Conservation (phyloP, 352 stramenopile species). For the Pythium biforme region DNA sequence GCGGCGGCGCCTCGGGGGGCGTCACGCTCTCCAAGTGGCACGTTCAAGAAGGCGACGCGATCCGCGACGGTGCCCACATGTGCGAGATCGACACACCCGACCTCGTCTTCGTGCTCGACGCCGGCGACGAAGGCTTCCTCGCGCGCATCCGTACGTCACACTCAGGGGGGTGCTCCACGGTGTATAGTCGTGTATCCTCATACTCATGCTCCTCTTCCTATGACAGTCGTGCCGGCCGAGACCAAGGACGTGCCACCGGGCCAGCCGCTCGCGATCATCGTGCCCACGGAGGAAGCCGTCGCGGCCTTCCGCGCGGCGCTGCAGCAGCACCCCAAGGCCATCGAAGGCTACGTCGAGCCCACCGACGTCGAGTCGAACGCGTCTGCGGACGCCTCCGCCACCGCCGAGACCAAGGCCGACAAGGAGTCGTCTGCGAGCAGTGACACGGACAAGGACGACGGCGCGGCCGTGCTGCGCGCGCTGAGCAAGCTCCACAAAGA, state of each 20-base stretch:
- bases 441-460: constrained; percentile 20
- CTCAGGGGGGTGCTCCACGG: constrained; percentile 7
- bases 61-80: constrained; percentile 71
- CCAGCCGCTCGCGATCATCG: constrained; percentile 78
- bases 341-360: constrained; percentile 52
- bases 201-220: too few species aligned
- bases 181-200: not conserved
- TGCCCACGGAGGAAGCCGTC: constrained; percentile 60
- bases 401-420: not conserved
- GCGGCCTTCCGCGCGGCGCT: constrained; percentile 59
- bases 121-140: constrained; percentile 77
- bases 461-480: constrained; percentile 69
- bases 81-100: constrained; percentile 89
- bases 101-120: constrained; percentile 75
- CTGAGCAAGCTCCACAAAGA: constrained; percentile 83
- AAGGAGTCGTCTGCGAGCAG: not conserved
- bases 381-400: not conserved
- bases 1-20: constrained; percentile 31
- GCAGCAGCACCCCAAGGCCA: constrained; percentile 48
- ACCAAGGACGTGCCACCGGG: constrained; percentile 52
- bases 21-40: constrained; percentile 82
- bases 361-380: not conserved
- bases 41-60: constrained; percentile 52
- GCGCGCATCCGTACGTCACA: constrained; percentile 57
- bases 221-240: constrained; percentile 70